Evolutionary conservation across 306 rosid species (phyloP).

Genomic region (Canavalia ensiformis): DNA sequence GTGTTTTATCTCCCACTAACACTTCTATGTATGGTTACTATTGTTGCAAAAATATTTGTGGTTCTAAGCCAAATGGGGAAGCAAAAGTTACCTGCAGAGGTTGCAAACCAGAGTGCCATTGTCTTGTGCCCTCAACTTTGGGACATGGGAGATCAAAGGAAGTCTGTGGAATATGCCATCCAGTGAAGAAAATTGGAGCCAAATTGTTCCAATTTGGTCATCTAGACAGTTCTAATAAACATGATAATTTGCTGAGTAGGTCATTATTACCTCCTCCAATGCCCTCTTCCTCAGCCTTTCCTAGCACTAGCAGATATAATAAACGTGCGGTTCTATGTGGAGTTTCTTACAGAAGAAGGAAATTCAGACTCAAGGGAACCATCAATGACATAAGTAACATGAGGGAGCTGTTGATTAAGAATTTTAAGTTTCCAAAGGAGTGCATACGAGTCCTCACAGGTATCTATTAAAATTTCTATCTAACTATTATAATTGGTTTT

Average conservation of each 20-base stretch:
- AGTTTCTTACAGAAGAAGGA: conserved; percentile 63
- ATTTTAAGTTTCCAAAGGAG: conserved; percentile 57
- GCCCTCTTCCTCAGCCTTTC: conserved; percentile 22
- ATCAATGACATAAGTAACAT: conserved; percentile 69
- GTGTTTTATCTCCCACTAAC: conserved; percentile 33
- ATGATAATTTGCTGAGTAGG: conserved; percentile 4
- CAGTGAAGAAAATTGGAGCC: conserved; percentile 39
- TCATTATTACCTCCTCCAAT: conserved; percentile 26
- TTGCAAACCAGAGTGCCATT: conserved; percentile 28
- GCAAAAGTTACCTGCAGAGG: conserved; percentile 31
- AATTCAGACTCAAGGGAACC: conserved; percentile 71
- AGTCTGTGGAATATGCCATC: conserved; percentile 29
- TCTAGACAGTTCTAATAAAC: conserved; percentile 24
- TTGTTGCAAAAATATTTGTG: conserved; percentile 28
- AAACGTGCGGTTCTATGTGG: conserved; percentile 90
- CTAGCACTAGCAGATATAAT: conserved; percentile 23
- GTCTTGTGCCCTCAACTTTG: conserved; percentile 22
- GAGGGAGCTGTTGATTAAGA: conserved; percentile 56
- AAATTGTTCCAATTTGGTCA: conserved; percentile 41
- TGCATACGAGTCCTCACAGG: conserved; percentile 77
- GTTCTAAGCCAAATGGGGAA: conserved; percentile 35
- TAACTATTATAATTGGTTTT: not conserved
- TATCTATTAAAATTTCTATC: conserved; percentile 42
- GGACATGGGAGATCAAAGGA: conserved; percentile 36
- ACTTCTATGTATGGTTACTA: conserved; percentile 9